Evolutionary conservation across 1,284 basidiomycete genomes (phyloP), one percentile per base, ranked within the genome.

Genomic region (Apiotrichum montevideense): DNA sequence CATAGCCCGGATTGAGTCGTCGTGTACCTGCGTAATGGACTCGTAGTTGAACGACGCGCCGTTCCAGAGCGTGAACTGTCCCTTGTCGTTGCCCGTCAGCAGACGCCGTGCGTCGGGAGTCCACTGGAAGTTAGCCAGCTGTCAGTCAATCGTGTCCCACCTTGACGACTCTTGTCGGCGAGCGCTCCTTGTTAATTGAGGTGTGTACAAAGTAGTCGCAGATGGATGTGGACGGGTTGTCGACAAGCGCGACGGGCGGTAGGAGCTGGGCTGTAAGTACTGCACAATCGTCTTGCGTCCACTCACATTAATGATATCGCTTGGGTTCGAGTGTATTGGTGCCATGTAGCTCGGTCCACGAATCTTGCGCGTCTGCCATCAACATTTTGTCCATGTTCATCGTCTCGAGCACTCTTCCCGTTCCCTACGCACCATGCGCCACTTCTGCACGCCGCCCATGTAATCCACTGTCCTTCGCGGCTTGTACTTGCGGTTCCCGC

Each of bases 31-130:
- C 44, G 98, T 83, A 68, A 98, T 98, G 0, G 95, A 97, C 76
- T 98, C 95, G 74, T 98, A 98, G 79, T 98, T 98, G 85, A 98
- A 98, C 0, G 95, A 98, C 35, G 96, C 81, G 15, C 94, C 95
- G 69, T 98, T 98, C 95, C 96, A 98, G 5, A 98, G 83, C 0
- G 95, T 98, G 76, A 98, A 98, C 77, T 98, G 95, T 54, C 96
- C 96, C 64, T 88, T 92, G 34, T 93, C 93, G 14, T 93, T 94
- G 32, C 95, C 95, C 0, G 96, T 98, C 46, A 98, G 79, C 34
- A 98, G 81, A 5, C 95, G 85, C 32, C 95, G 83, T 45, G 87
- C 91, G 77, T 98, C 95, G 0, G 95, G 95, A 35, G 93, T 97
- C 92, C 94, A 98, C 89, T 95, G 9, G 3, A 10, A 34, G 11